Conservation (phyloP, 306 rosid genomes). For the Lathyrus aphaca region DNA sequence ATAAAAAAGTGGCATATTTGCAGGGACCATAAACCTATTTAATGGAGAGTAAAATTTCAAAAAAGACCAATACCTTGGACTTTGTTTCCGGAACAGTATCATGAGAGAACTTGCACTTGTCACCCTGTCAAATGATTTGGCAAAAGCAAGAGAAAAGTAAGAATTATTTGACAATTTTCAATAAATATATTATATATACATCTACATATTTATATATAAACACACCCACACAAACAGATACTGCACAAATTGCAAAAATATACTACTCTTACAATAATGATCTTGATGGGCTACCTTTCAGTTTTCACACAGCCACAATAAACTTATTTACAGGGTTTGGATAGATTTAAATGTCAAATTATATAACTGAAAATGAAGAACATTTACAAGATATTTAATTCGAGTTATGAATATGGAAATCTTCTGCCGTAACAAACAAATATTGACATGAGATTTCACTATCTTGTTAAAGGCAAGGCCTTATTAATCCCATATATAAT, state of each 20-base stretch:
- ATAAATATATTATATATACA: neutral
- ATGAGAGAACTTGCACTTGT: constrained; percentile 85
- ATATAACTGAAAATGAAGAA: constrained; percentile 24
- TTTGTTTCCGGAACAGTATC: constrained; percentile 72
- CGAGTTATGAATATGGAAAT: constrained; percentile 6
- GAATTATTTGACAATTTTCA: constrained; percentile 20
- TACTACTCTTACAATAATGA: constrained; percentile 21
- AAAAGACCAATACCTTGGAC: constrained; percentile 59
- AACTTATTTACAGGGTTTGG: constrained; percentile 5
- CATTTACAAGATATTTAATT: neutral
- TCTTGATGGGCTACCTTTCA: neutral
- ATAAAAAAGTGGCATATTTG: neutral
- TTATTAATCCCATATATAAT: neutral
- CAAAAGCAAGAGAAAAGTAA: constrained; percentile 20
- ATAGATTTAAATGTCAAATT: constrained; percentile 12
- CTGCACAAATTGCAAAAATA: constrained; percentile 20
- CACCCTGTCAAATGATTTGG: constrained; percentile 63
- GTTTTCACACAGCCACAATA: neutral
- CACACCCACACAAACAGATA: constrained; percentile 6
- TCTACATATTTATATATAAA: neutral
- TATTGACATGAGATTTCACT: neutral
- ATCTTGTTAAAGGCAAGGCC: neutral
- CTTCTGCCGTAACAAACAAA: neutral
- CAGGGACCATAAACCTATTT: neutral
- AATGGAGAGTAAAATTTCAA: neutral